Base-by-base conservation (phyloP, 805 yeast genomes). In the Zygosaccharomyces lentus region DNA sequence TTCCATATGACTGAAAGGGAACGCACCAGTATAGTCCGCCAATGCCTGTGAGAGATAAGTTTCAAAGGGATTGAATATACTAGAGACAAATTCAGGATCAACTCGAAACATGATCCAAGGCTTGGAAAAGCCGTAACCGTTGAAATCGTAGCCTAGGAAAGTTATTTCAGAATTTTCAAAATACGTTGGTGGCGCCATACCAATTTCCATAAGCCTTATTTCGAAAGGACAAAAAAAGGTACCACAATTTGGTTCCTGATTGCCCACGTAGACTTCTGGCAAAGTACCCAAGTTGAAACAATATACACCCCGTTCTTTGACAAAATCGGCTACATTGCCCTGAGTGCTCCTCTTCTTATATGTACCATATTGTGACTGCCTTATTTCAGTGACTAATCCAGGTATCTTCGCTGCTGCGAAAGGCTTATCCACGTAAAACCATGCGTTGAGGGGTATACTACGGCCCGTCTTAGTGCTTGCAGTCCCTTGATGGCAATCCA, bases 101-200 rank as follows among this genome's bases (percentile, higher is more conserved):
- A 48, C 35, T 21, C 41, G 37, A 37, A 55, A 54, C 21, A 54
- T 42, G 7, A 56, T 38, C 59, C 59, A 57, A n/a, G 53, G 50
- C 12, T 43, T 40, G 13, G 15, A 29, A 6, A 24, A 15, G 5
- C 27, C 38, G 40, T 54, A 57, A 3, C 29, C 27, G 34, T 43
- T 48, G 34, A 57, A 57, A 41, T 51, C 52, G 40, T 52, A 48
- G 19, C 62, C 57, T 49, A 64, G 36, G 46, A 59, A 45, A 48
- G 54, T 53, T 47, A 66, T 48, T 43, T 60, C 55, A 42, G 58
- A 49, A 36, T 49, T 50, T 30, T 43, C 53, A n/a, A 56, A 59
- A 55, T 65, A 64, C 27, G 62, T 59, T 34, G 67, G 52, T 8
- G 48, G 49, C 9, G 53, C 45, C 51, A 37, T 47, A 34, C 46